These are phyloP conservation scores for Scleroderma citrinum DNA, from an alignment of 768 basidiomycete genomes.

Conservation along the genomic window DNA sequence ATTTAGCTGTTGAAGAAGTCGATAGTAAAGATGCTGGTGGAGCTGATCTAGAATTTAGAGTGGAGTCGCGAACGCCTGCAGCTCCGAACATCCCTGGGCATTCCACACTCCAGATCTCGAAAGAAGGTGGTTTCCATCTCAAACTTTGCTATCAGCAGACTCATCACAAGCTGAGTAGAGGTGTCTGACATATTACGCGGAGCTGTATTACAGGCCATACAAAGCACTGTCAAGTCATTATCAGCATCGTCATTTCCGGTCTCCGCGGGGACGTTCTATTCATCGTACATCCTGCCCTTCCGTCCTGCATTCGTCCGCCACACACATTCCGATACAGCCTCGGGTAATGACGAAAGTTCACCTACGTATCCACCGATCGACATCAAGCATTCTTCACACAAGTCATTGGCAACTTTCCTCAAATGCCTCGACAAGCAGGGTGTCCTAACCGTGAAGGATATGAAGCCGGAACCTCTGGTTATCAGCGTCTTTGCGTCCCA, in stretches of 20 bases:
- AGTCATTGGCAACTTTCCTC: slow-evolving; percentile 77
- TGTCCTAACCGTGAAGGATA: slow-evolving; percentile 65
- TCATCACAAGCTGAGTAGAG: slow-evolving; percentile 13
- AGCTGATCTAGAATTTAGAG: slow-evolving; percentile 5
- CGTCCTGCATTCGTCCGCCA: slow-evolving; percentile 55
- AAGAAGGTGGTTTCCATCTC: slow-evolving; percentile 21
- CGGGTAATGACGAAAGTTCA: slow-evolving; percentile 13
- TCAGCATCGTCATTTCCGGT: slow-evolving; percentile 64
- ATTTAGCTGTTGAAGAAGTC: slow-evolving; percentile 6
- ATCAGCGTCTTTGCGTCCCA: slow-evolving; percentile 52
- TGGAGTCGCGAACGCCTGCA: slow-evolving; percentile 7
- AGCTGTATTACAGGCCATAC: slow-evolving; percentile 64
- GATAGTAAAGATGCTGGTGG: slow-evolving; percentile 21
- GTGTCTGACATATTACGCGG: slow-evolving; percentile 42
- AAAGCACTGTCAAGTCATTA: slow-evolving; percentile 39
- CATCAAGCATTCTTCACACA: slow-evolving; percentile 75
- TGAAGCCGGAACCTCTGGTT: slow-evolving; percentile 46
- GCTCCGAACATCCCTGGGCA: slow-evolving; percentile 5
- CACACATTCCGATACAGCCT: slow-evolving; percentile 1
- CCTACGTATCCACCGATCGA: slow-evolving; percentile 45
- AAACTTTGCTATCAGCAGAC: not conserved
- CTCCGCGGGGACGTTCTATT: slow-evolving; percentile 69
- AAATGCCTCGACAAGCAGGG: slow-evolving; percentile 70
- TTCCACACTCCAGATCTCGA: slow-evolving; percentile 13
- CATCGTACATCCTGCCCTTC: slow-evolving; percentile 68